These are phyloP conservation scores for Flammula alnicola DNA, from an alignment of 1,284 basidiomycete genomes.

Conservation along the genomic window DNA sequence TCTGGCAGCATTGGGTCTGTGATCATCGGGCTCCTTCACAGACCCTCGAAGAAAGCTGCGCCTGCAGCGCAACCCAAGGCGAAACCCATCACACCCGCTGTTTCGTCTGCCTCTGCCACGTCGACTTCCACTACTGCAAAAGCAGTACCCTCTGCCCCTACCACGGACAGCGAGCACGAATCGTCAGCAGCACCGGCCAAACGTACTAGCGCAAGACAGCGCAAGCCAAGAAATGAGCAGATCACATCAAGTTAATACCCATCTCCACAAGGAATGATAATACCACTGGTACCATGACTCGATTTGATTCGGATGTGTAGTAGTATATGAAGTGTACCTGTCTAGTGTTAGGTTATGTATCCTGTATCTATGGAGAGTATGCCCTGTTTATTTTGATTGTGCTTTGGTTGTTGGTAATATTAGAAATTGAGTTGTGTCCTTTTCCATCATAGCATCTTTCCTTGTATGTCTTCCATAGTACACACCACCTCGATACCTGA, in stretches of 20 bases:
- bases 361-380: conserved; percentile 2
- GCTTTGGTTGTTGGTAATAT: background rate
- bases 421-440: background rate
- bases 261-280: too few relatives aligned
- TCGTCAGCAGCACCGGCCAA: conserved; percentile 21
- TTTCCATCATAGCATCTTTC: too few relatives aligned
- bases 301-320: conserved; percentile 6
- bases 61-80: conserved; percentile 5
- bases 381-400: background rate
- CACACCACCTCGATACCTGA: too few relatives aligned
- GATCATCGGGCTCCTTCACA: conserved; percentile 60
- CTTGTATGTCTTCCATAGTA: too few relatives aligned
- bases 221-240: conserved; percentile 24
- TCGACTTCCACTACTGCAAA: conserved; percentile 4
- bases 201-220: conserved; percentile 24
- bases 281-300: too few relatives aligned
- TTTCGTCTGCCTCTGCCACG: background rate
- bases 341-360: conserved; percentile 15
- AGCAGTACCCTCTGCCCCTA: conserved; percentile 1
- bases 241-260: background rate
- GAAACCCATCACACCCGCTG: background rate
- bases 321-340: conserved; percentile 10
- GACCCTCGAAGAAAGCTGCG: conserved; percentile 22
- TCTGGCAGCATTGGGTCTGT: conserved; percentile 65
- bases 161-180: conserved; percentile 24